Base-by-base conservation (phyloP, 164 flowering plant species). In the Tetracentron sinense region DNA sequence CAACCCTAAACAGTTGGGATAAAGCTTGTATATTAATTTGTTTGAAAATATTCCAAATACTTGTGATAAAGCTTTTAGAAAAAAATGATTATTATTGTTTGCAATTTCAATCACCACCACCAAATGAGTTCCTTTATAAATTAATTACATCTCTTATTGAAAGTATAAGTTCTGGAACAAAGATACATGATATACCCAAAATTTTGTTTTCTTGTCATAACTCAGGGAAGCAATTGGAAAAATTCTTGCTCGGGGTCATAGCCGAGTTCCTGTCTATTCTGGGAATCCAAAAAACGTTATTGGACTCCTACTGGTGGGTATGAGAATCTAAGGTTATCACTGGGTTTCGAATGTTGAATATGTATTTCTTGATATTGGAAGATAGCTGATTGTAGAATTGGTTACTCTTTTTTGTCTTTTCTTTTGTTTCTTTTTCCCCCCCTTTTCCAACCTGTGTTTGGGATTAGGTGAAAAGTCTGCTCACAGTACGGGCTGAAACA, bases 211-310 rank as follows among this genome's bases (percentile, higher is more conserved):
- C n/a, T n/a, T n/a, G n/a, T 26, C 14, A n/a, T 56, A 42, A 65
- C 48, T 58, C 83, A 94, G 99, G 99, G 99, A 94, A 78, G 97
- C 95, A 63, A 89, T 94, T 81, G 99, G 99, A 27, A 90, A 89
- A 77, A 73, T 94, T 64, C 92, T 94, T 66, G 90, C 99, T 65
- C 86, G 96, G 23, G 99, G 99, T 35, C 99, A 94, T 76, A 94
- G 99, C 67, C 80, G 99, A 69, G 91, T 94, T 73, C 99, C 99
- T 77, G 96, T 94, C 8, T 94, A 89, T 78, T 83, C 96, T 62
- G 96, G 99, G 59, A 94, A 81, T 71, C 90, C 93, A 12, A 94
- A 77, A 69, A 94, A 91, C 61, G 74, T 94, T 21, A 91, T 94
- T 79, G 99, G 99, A 21, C 97, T 94, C 65, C 78, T 94, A 57